A percentile compares a stretch with the other conserved stretches of the same genome.
phyloP scores from a whole-genome alignment of 2,329 filamentous ascomycete species.

The Aspergillus spinulosporus region DNA sequence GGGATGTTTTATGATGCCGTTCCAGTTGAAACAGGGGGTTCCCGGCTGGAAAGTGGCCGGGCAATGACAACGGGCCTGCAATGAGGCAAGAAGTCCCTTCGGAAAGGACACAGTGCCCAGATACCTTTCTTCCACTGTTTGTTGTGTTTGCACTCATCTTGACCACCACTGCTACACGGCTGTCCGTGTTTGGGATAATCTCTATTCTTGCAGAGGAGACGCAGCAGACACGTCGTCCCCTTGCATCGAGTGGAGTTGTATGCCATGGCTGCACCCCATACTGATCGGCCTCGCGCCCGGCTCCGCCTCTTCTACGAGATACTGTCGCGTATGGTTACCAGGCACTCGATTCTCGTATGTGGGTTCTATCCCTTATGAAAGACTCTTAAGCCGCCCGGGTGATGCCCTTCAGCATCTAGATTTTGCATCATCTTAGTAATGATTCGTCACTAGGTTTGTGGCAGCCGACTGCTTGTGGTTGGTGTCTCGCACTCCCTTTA shows the following conservation, averaged over 20 bases:
- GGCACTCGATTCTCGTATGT: neutral
- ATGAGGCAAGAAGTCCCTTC: neutral
- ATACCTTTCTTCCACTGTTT: conserved; percentile 5
- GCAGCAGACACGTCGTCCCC: neutral
- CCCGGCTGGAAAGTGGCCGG: conserved; percentile 9
- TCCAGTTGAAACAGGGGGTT: conserved; percentile 14
- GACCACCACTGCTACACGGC: neutral
- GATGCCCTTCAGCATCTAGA: conserved; percentile 14
- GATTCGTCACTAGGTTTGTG: conserved; percentile 1
- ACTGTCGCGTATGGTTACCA: neutral
- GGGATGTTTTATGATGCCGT: conserved; percentile 23
- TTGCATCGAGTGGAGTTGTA: neutral
- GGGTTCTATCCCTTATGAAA: neutral
- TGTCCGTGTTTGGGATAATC: neutral
- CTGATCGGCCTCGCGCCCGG: neutral
- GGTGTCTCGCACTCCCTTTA: conserved; percentile 4
- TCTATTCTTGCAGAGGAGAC: neutral
- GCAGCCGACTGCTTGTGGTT: neutral
- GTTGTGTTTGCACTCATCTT: conserved; percentile 12
- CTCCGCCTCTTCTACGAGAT: neutral
- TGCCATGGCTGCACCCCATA: conserved; percentile 1
- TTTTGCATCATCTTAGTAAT: conserved; percentile 10
- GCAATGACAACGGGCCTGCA: conserved; percentile 16
- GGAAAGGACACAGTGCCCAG: no score
- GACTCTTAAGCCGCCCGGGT: neutral